Percentiles rank a stretch among this genome's conserved stretches.
Conservation (phyloP, 768 basidiomycete genomes). For the Nidula microcarpa region DNA sequence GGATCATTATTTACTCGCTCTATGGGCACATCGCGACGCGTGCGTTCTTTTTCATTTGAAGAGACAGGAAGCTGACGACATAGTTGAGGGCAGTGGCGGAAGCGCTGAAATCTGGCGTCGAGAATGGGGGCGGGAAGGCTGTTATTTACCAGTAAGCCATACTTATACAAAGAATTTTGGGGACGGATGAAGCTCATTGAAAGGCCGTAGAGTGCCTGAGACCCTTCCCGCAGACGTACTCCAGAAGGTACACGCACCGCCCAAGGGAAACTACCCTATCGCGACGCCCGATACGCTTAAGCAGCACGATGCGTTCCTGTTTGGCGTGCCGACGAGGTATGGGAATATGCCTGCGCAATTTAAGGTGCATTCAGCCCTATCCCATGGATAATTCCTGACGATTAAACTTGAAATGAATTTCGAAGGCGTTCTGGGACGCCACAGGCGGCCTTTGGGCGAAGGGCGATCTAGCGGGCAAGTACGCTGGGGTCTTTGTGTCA, state of each 20-base stretch:
- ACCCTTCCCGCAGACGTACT: constrained; percentile 62
- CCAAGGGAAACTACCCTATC: constrained; percentile 58
- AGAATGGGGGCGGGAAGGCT: constrained; percentile 31
- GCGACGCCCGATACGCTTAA: constrained; percentile 45
- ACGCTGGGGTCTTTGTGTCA: constrained; percentile 70
- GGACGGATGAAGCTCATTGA: neutral
- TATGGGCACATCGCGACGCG: constrained; percentile 52
- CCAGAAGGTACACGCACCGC: constrained; percentile 54
- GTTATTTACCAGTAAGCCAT: constrained; percentile 37
- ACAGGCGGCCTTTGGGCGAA: constrained; percentile 64
- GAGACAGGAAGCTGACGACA: neutral
- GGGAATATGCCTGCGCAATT: constrained; percentile 74
- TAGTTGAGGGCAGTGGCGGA: constrained; percentile 41
- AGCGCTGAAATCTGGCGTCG: constrained; percentile 25
- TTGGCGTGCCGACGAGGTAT: constrained; percentile 72
- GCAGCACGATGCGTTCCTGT: constrained; percentile 59
- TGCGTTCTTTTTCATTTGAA: constrained; percentile 20
- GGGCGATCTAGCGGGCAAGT: constrained; percentile 70
- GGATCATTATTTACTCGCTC: constrained; percentile 50
- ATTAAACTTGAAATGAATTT: neutral
- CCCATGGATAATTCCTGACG: neutral
- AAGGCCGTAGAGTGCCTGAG: constrained; percentile 48
- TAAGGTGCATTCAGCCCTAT: constrained; percentile 11
- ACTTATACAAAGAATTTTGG: neutral
- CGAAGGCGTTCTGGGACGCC: constrained; percentile 68